Evolutionary conservation across 163 green algal genomes (phyloP).

Genomic region (Prototheca wickerhamii): DNA sequence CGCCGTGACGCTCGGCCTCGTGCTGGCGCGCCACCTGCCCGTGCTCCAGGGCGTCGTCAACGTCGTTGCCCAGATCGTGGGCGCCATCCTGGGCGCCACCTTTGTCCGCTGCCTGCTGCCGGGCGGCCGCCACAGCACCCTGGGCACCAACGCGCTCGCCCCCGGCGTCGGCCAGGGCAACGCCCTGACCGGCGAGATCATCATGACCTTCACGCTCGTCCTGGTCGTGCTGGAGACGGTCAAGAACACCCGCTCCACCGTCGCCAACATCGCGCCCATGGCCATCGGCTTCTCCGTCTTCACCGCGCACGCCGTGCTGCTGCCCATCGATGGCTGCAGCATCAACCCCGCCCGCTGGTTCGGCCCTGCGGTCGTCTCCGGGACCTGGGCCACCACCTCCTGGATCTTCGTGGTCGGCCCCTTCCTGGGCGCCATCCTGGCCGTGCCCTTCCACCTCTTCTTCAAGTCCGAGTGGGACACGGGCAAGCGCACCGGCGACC

Average conservation of each 20-base stretch:
- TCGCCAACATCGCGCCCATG: slow-evolving; percentile 11
- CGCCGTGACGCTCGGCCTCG: slow-evolving; percentile 18
- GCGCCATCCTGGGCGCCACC: slow-evolving; percentile 21
- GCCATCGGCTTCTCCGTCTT: slow-evolving; percentile 38
- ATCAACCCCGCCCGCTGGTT: slow-evolving; percentile 33
- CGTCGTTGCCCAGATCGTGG: slow-evolving; percentile 15
- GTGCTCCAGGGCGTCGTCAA: slow-evolving; percentile 14
- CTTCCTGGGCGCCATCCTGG: slow-evolving; percentile 13
- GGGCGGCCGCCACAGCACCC: background rate
- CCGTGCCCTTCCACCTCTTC: slow-evolving; percentile 23
- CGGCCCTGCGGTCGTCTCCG: slow-evolving; percentile 26
- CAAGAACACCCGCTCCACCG: background rate
- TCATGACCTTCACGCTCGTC: slow-evolving; percentile 22
- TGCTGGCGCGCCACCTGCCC: background rate
- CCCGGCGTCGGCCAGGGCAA: slow-evolving; percentile 16
- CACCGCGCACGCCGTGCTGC: slow-evolving; percentile 28
- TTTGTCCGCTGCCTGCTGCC: slow-evolving; percentile 10
- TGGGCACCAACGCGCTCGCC: slow-evolving; percentile 16
- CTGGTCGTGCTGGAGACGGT: slow-evolving; percentile 14
- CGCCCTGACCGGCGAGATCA: slow-evolving; percentile 24
- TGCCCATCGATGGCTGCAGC: slow-evolving; percentile 26
- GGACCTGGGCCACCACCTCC: slow-evolving; percentile 18
- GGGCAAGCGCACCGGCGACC: background rate
- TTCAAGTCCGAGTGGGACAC: slow-evolving; percentile 11
- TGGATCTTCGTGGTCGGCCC: slow-evolving; percentile 32